Percentiles rank a stretch among this genome's conserved stretches.
These are phyloP conservation scores for Candida vaughaniae DNA, from an alignment of 805 yeast genomes.

Conservation along the genomic window DNA sequence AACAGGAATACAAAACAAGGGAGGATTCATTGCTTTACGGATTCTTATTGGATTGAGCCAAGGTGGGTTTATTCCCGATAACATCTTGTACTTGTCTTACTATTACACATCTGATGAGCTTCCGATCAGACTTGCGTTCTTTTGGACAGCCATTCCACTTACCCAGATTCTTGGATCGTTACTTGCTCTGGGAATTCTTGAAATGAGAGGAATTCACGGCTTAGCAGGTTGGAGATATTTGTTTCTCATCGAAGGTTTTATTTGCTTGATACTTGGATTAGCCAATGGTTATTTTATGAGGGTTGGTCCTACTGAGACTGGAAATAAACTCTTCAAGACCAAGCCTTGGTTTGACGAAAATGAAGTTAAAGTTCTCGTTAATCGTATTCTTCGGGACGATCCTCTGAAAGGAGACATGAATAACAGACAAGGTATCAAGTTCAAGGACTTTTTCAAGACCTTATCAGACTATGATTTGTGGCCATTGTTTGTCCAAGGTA, in stretches of 20 bases:
- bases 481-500: constrained; percentile 31
- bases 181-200: constrained; percentile 17
- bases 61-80: constrained; percentile 71
- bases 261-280: constrained; percentile 54
- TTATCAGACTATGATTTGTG: constrained; percentile 20
- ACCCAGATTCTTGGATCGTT: constrained; percentile 24
- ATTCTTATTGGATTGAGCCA: constrained; percentile 56
- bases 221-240: constrained; percentile 55
- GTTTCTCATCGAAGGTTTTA: constrained; percentile 60
- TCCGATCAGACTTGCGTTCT: constrained; percentile 53
- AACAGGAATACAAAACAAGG: constrained; percentile 38
- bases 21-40: constrained; percentile 48
- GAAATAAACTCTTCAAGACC: constrained; percentile 11
- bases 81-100: constrained; percentile 62
- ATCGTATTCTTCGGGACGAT: constrained; percentile 22
- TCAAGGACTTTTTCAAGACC: constrained; percentile 12
- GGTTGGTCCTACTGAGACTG: constrained; percentile 51
- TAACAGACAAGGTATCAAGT: constrained; percentile 19
- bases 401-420: constrained; percentile 25
- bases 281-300: constrained; percentile 47
- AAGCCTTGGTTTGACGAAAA: constrained; percentile 23
- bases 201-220: constrained; percentile 13
- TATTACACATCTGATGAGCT: constrained; percentile 62
- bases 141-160: constrained; percentile 56
- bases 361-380: constrained; percentile 22